Evolutionary conservation across 192 early-diverging fungal genomes (phyloP).

Genomic region (Coemansia sp.): DNA sequence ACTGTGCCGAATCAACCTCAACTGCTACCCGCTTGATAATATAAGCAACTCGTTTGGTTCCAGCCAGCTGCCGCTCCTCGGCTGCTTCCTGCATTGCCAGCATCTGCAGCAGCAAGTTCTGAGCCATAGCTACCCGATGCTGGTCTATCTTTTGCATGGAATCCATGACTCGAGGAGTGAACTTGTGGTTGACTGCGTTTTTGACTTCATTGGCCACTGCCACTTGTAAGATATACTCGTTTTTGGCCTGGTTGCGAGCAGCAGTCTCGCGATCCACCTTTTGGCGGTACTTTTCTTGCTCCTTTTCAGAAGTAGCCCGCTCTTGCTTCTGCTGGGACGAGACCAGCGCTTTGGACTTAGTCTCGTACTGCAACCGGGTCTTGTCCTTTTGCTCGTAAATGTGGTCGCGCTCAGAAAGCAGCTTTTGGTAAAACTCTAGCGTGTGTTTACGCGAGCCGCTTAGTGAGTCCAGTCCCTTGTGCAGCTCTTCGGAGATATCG

Average conservation of each 20-base stretch:
- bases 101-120: constrained; percentile 31
- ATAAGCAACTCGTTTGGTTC: constrained; percentile 19
- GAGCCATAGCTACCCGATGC: constrained; percentile 25
- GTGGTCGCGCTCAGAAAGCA: constrained; percentile 41
- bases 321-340: constrained; percentile 42
- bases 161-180: constrained; percentile 38
- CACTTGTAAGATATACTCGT: constrained; percentile 46
- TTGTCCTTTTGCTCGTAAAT: constrained; percentile 39
- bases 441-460: constrained; percentile 19
- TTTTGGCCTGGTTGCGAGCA: constrained; percentile 46
- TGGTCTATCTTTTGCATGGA: constrained; percentile 30
- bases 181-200: constrained; percentile 26
- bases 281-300: constrained; percentile 41
- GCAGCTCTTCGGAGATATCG: constrained; percentile 35
- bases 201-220: constrained; percentile 39
- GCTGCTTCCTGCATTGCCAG: constrained; percentile 39
- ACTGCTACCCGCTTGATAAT: constrained; percentile 24
- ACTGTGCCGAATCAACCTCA: constrained; percentile 28
- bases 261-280: constrained; percentile 24
- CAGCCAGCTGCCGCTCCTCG: constrained; percentile 7
- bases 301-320: constrained; percentile 45
- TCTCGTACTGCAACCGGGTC: constrained; percentile 32
- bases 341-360: constrained; percentile 20
- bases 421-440: constrained; percentile 39
- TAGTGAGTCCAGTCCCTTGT: constrained; percentile 18